Evolutionary conservation across 2,329 filamentous ascomycete genomes (phyloP).

Genomic region (Penicillium occitanis): DNA sequence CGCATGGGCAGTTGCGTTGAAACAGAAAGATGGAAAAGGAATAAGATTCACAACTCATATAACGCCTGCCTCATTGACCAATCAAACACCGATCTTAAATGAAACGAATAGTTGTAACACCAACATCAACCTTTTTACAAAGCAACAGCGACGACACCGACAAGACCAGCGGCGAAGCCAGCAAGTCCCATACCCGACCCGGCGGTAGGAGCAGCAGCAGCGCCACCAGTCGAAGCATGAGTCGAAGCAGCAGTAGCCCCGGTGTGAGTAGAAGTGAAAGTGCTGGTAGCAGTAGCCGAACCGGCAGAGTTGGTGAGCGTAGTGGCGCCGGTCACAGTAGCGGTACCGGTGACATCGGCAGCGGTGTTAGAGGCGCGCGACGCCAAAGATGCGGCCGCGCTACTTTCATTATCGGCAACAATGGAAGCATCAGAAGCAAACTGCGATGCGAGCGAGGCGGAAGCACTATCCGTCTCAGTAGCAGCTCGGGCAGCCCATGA

Average conservation of each 20-base stretch:
- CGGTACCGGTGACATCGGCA: slow-evolving; percentile 2
- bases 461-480: slow-evolving; percentile 16
- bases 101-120: not conserved
- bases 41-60: not conserved
- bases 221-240: slow-evolving; percentile 5
- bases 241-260: slow-evolving; percentile 1
- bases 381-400: slow-evolving; percentile 14
- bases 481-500: slow-evolving; percentile 14
- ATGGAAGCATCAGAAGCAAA: slow-evolving; percentile 19
- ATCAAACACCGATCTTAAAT: not conserved
- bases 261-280: not conserved
- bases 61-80: not conserved
- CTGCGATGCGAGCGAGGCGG: slow-evolving; percentile 16
- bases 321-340: slow-evolving; percentile 4
- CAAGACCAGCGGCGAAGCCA: slow-evolving; percentile 18
- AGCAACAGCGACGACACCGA: slow-evolving; percentile 20
- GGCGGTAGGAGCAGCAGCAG: slow-evolving; percentile 15
- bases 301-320: slow-evolving; percentile 20
- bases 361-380: slow-evolving; percentile 8
- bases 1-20: not conserved
- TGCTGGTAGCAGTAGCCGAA: slow-evolving; percentile 16
- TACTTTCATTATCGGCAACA: slow-evolving; percentile 16
- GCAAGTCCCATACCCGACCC: slow-evolving; percentile 19
- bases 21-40: not conserved
- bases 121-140: slow-evolving; percentile 1